Percentiles rank a stretch among this genome's conserved stretches.
Conservation (phyloP, 2,329 filamentous ascomycete genomes). For the Diaporthe vexans region DNA sequence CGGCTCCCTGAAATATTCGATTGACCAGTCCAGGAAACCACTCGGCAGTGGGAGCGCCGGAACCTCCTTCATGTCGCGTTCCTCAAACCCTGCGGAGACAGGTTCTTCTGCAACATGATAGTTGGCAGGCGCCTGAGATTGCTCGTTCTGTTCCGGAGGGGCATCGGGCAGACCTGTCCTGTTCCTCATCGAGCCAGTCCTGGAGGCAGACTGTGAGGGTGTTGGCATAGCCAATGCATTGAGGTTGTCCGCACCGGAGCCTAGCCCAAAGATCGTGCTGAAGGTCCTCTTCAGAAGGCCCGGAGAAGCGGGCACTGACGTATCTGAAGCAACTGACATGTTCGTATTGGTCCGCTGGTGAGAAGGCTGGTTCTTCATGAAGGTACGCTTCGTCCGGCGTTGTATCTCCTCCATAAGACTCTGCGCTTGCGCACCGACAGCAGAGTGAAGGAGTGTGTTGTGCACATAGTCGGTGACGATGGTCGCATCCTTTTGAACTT, state of each 20-base stretch:
- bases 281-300: slow-evolving; percentile 74
- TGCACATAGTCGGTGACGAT: slow-evolving; percentile 91
- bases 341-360: slow-evolving; percentile 60
- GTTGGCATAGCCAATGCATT: slow-evolving; percentile 47
- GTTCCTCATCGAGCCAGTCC: slow-evolving; percentile 55
- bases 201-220: slow-evolving; percentile 49
- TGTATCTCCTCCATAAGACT: slow-evolving; percentile 81
- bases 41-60: slow-evolving; percentile 83
- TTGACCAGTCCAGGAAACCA: slow-evolving; percentile 93
- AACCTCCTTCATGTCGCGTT: slow-evolving; percentile 69
- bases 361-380: slow-evolving; percentile 58
- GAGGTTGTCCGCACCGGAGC: slow-evolving; percentile 62
- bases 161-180: slow-evolving; percentile 58
- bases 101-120: slow-evolving; percentile 85
- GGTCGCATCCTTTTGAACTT: slow-evolving; percentile 87
- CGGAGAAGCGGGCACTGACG: slow-evolving; percentile 58
- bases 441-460: slow-evolving; percentile 81
- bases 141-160: slow-evolving; percentile 83
- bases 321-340: slow-evolving; percentile 49
- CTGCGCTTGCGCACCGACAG: slow-evolving; percentile 79
- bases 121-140: slow-evolving; percentile 73
- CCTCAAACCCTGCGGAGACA: slow-evolving; percentile 80
- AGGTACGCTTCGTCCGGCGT: slow-evolving; percentile 61
- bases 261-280: slow-evolving; percentile 72
- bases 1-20: slow-evolving; percentile 97